Conservation (phyloP, 192 early-diverging fungal species). For the Pilaira anomala region DNA sequence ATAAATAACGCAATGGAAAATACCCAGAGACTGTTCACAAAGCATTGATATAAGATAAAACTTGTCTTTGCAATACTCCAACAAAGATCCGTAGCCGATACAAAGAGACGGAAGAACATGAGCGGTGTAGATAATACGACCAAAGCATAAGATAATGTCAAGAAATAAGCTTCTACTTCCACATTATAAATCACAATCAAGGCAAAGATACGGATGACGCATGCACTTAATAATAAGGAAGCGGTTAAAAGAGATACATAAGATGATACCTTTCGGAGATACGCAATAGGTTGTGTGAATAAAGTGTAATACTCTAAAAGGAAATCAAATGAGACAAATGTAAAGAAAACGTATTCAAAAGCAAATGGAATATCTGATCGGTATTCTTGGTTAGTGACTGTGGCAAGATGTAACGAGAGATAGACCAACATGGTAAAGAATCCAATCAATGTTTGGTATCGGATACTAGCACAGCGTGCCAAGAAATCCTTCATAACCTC, state of each 20-base stretch:
- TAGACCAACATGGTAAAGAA: constrained; percentile 15
- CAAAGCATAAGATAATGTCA: constrained; percentile 8
- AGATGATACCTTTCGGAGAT: neutral
- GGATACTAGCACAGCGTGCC: constrained; percentile 12
- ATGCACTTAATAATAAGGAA: neutral
- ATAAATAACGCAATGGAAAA: constrained; percentile 11
- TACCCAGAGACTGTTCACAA: constrained; percentile 18
- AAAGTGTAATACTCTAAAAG: constrained; percentile 20
- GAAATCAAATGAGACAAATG: constrained; percentile 21
- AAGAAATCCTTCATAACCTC: neutral
- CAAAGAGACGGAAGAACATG: constrained; percentile 18
- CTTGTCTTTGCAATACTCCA: constrained; percentile 22
- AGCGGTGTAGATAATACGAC: constrained; percentile 18
- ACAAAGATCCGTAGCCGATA: neutral
- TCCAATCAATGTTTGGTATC: constrained; percentile 25
- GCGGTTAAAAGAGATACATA: constrained; percentile 9
- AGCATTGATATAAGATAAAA: constrained; percentile 12
- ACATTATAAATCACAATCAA: neutral
- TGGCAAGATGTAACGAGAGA: constrained; percentile 16
- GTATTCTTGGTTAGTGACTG: constrained; percentile 19
- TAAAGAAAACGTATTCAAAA: constrained; percentile 31
- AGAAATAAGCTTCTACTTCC: neutral
- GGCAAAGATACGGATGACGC: constrained; percentile 5
- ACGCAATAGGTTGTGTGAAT: neutral
- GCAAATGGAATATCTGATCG: neutral